A percentile compares a stretch with the other conserved stretches of the same genome.
These are phyloP conservation scores for Prototheca cutis DNA, from an alignment of 163 green algal species.

Conservation along the genomic window DNA sequence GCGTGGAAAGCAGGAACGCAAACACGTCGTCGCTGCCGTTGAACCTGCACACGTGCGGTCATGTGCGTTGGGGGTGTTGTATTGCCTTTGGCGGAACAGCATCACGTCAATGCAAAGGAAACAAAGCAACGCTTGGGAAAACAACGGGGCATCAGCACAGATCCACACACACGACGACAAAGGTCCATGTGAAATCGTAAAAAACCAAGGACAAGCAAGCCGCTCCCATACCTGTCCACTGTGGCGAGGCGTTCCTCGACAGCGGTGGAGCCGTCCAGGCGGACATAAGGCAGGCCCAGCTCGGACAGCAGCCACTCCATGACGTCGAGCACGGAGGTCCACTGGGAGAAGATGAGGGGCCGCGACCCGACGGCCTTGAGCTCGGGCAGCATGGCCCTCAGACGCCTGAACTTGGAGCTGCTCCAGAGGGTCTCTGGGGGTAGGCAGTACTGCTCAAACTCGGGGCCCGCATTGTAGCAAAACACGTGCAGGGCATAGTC, in stretches of 20 bases:
- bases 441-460: constrained; percentile 33
- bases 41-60: constrained; percentile 57
- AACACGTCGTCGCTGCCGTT: constrained; percentile 61
- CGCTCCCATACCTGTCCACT: constrained; percentile 57
- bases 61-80: too few species aligned
- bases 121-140: too few species aligned
- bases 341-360: constrained; percentile 85
- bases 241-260: constrained; percentile 67
- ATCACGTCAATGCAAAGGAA: too few species aligned
- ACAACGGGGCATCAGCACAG: too few species aligned
- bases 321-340: constrained; percentile 80
- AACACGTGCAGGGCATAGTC: constrained; percentile 81
- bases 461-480: constrained; percentile 23
- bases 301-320: constrained; percentile 55
- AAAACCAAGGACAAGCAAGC: background rate
- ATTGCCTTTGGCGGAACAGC: too few species aligned
- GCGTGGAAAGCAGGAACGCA: constrained; percentile 83
- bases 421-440: constrained; percentile 18
- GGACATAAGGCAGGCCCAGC: constrained; percentile 59
- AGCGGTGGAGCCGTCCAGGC: constrained; percentile 78
- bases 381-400: constrained; percentile 61
- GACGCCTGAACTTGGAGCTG: constrained; percentile 35
- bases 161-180: background rate
- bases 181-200: too few species aligned
- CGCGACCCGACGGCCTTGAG: constrained; percentile 48